Conservation (phyloP, 148 eudicot species). For the Vaccinium corymbosum region DNA sequence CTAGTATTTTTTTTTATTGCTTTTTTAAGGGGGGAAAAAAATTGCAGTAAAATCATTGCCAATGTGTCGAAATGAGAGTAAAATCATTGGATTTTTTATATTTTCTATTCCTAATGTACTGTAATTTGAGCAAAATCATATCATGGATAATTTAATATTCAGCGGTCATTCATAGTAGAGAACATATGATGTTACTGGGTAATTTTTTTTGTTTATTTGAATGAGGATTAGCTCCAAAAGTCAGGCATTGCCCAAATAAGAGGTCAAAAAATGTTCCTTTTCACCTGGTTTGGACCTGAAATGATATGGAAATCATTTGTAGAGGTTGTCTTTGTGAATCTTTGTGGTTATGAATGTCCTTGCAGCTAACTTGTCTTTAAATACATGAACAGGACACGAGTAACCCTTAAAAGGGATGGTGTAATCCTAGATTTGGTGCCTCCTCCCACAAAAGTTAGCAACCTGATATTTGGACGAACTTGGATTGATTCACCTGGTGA, state of each 20-base stretch:
- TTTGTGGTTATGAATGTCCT: background rate
- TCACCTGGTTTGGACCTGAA: background rate
- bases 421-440: conserved; percentile 91
- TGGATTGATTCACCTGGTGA: conserved; percentile 98
- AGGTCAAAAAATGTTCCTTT: conserved; percentile 1
- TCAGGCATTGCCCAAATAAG: background rate
- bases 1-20: background rate
- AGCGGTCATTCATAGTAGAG: background rate
- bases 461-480: conserved; percentile 90
- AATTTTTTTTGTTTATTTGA: background rate
- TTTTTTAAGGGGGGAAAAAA: background rate
- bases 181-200: background rate
- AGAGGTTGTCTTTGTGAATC: background rate
- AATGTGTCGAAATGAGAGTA: background rate
- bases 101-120: background rate
- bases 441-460: conserved; percentile 87
- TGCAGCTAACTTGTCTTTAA: conserved; percentile 1
- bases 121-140: background rate
- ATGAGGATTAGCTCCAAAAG: background rate
- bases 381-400: conserved; percentile 59
- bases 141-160: background rate
- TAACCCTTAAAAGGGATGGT: conserved; percentile 70
- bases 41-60: background rate
- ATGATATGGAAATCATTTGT: background rate
- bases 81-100: background rate